Conservation (phyloP, 257 asterid genomes). For the Ophiorrhiza pumila region DNA sequence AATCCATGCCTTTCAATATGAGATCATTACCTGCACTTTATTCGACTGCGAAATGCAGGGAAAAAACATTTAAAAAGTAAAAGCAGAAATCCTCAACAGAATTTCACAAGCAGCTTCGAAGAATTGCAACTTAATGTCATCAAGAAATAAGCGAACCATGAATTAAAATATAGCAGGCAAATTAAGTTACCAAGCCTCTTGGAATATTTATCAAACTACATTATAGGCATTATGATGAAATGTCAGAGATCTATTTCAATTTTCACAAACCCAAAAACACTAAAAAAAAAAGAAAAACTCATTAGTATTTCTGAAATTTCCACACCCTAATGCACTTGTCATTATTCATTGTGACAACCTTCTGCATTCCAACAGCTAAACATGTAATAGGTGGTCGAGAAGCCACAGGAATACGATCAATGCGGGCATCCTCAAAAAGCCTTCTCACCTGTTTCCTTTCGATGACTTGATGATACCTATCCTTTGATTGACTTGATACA, state of each 20-base stretch:
- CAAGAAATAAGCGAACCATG: neutral
- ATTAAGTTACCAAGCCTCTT: neutral
- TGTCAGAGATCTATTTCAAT: neutral
- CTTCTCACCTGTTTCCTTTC: constrained; percentile 47
- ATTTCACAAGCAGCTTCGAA: too few species aligned
- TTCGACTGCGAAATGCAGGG: too few species aligned
- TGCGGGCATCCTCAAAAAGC: constrained; percentile 51
- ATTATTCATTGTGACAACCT: constrained; percentile 69
- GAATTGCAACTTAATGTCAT: neutral
- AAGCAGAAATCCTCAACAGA: too few species aligned
- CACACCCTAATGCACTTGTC: constrained; percentile 60
- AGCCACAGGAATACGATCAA: constrained; percentile 55
- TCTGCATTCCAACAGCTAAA: constrained; percentile 93
- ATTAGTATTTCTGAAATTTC: constrained; percentile 30
- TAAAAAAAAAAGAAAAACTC: neutral
- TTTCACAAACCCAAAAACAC: neutral
- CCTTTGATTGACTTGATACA: constrained; percentile 25
- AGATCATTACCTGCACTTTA: too few species aligned
- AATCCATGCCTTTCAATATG: too few species aligned
- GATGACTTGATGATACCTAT: constrained; percentile 19
- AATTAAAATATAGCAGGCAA: neutral
- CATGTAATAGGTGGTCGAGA: constrained; percentile 63
- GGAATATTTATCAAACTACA: neutral
- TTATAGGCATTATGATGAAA: neutral
- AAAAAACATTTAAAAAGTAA: neutral